Conservation (phyloP, 306 rosid species). For the cucumber (Cucumis sativus) region DNA sequence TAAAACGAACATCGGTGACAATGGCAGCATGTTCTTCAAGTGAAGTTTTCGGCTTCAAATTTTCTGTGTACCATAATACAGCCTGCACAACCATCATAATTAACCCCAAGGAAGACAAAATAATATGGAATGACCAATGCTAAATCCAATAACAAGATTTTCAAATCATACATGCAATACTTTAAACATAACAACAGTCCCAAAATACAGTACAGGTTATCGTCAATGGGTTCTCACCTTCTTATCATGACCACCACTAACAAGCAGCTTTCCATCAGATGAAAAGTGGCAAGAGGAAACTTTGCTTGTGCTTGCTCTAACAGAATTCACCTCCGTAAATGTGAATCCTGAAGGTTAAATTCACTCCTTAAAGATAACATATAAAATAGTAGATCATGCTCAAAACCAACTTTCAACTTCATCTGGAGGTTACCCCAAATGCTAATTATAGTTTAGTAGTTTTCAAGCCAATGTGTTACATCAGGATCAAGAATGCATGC, state of each 20-base stretch:
- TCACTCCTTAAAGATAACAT: conserved; percentile 13
- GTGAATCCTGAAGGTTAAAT: conserved; percentile 58
- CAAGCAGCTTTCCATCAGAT: conserved; percentile 89
- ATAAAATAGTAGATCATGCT: background rate
- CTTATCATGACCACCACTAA: conserved; percentile 98
- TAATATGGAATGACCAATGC: background rate
- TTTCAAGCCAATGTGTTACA: background rate
- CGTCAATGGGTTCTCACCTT: conserved; percentile 36
- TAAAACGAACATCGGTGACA: conserved; percentile 91
- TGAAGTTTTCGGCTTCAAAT: conserved; percentile 52
- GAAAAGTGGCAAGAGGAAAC: conserved; percentile 90
- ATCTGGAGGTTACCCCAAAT: background rate
- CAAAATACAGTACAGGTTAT: background rate
- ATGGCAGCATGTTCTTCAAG: conserved; percentile 81
- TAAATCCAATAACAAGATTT: background rate
- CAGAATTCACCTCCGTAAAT: conserved; percentile 53
- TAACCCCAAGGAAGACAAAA: background rate
- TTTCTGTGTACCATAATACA: conserved; percentile 77
- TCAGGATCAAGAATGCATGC: background rate
- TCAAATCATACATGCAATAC: background rate
- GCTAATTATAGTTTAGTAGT: background rate
- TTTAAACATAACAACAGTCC: background rate
- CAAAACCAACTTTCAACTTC: background rate
- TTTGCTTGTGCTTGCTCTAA: conserved; percentile 75
- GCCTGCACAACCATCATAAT: conserved; percentile 37